Percentiles rank a stretch among this genome's conserved stretches.
Evolutionary conservation across 1,139 yeast genomes (phyloP).

Genomic region (Hemisphaericaspora xylofermentans): DNA sequence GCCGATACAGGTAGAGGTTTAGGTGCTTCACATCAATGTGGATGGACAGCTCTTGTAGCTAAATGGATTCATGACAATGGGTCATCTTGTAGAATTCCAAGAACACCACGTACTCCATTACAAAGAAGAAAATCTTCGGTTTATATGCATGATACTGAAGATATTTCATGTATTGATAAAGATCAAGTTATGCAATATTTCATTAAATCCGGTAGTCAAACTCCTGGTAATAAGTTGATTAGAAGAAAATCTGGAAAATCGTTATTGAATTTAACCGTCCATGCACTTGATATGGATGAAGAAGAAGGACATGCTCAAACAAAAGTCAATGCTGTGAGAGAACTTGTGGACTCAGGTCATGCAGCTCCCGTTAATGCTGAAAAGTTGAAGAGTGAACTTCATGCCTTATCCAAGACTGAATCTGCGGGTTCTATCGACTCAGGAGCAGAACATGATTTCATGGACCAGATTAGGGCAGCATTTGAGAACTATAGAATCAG

Average conservation of each 20-base stretch:
- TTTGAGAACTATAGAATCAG: conserved; percentile 46
- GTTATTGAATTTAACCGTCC: conserved; percentile 62
- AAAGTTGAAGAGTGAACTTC: conserved; percentile 22
- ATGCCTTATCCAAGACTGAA: conserved; percentile 28
- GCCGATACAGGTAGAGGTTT: conserved; percentile 95
- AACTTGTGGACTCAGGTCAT: conserved; percentile 15
- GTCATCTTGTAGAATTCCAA: conserved; percentile 55
- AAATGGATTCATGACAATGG: conserved; percentile 94
- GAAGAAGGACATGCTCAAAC: conserved; percentile 45
- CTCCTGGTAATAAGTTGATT: conserved; percentile 49
- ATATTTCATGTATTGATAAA: conserved; percentile 29
- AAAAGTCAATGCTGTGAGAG: conserved; percentile 20
- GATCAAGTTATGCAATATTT: conserved; percentile 34
- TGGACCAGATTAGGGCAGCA: conserved; percentile 54
- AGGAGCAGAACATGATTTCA: conserved; percentile 33
- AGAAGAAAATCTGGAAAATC: conserved; percentile 76
- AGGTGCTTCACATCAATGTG: conserved; percentile 95
- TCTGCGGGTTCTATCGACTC: conserved; percentile 40
- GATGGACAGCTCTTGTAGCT: conserved; percentile 95
- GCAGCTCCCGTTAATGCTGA: conserved; percentile 22
- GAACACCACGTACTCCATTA: conserved; percentile 50
- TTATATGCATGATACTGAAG: conserved; percentile 23
- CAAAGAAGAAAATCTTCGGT: conserved; percentile 27
- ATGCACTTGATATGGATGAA: conserved; percentile 63
- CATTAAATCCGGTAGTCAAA: conserved; percentile 47